Base-by-base conservation (phyloP, 2,329 filamentous ascomycete genomes). In the Incumbomyces delicatus region DNA sequence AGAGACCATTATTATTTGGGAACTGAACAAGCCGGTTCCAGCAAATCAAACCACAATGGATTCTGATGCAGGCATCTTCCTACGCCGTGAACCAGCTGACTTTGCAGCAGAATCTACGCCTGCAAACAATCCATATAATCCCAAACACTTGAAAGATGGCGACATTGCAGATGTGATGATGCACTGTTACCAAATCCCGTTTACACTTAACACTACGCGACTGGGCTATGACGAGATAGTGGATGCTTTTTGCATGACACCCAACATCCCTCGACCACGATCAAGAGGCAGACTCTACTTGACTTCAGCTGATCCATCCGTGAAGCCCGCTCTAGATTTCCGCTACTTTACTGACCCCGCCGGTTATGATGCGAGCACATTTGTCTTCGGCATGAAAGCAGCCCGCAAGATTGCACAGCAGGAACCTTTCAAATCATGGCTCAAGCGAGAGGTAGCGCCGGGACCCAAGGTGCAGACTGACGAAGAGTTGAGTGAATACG, bases 121-220 rank as follows among this genome's bases (percentile, higher is more conserved):
- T 2, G 41, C 50, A 6, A 46, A 37, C 34, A 47, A 46, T 17
- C 64, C 68, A 6, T 73, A 74, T 53, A 75, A 72, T 53, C 71
- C 73, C 13, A 59, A 66, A n/a, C 66, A 62, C 5, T 60, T 76
- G 34, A 63, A 69, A 1, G 87, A 94, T 57, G 83, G 83, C 44
- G 77, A 84, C 51, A 81, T 85, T 46, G 85, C 84, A 53, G 88
- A 95, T 61, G 70, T 94, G 60, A 94, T 94, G 88, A 92, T 92
- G 84, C 87, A 94, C 71, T 94, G 87, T 76, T 94, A 94, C 72
- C 88, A 94, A 68, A 94, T 94, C 56, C 87, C 87, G 45, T 94
- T 94, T 69, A 85, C 82, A 52, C 78, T 88, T 57, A 94, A 94
- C 75, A 95, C 87, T 1, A 70, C 76, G 46, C 81, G 85, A 34